Conservation (phyloP, 352 stramenopile genomes). For the Globisporangium carolinianum region DNA sequence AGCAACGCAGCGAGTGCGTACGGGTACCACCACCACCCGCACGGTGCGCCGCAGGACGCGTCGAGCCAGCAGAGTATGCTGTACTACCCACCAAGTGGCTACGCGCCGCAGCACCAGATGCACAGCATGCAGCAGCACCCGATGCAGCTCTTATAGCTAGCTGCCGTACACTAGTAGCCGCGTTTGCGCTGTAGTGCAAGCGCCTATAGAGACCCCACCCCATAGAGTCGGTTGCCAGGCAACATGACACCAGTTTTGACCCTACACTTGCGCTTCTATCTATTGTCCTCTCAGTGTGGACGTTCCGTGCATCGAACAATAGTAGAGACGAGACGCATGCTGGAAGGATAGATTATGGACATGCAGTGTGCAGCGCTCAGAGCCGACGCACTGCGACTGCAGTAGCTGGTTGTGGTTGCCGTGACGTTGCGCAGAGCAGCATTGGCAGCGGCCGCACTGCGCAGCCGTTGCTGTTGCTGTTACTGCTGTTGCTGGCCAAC, state of each 20-base stretch:
- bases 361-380: neutral
- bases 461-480: constrained; percentile 10
- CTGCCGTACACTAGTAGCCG: constrained; percentile 21
- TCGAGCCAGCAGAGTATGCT: constrained; percentile 37
- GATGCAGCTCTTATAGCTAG: constrained; percentile 69
- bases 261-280: neutral
- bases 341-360: too few relatives aligned
- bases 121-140: constrained; percentile 58
- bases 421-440: neutral
- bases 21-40: constrained; percentile 52
- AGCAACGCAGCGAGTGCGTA: constrained; percentile 15
- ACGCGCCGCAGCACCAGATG: constrained; percentile 55
- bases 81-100: constrained; percentile 68
- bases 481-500: neutral
- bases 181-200: neutral
- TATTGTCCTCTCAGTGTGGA: neutral
- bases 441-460: constrained; percentile 7
- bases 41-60: constrained; percentile 13
- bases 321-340: too few relatives aligned
- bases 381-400: neutral
- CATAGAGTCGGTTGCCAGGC: neutral
- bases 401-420: neutral
- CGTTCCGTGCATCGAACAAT: too few relatives aligned
- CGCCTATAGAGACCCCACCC: neutral
- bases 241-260: neutral